phyloP scores from a whole-genome alignment of 305 asterid species.

The Rubia balearica region DNA sequence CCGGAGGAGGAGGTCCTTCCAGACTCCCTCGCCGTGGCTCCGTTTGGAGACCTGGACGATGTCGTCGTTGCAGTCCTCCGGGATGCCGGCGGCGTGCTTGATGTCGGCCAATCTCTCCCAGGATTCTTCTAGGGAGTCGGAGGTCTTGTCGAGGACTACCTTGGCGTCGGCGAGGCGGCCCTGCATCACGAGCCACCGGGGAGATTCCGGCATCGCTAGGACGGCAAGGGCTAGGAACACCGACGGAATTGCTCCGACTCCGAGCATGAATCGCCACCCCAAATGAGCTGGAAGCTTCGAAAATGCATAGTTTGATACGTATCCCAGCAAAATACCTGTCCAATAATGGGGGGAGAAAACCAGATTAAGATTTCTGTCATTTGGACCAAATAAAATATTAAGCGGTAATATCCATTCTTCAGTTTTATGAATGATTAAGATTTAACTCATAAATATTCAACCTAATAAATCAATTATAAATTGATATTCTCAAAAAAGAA shows the following conservation, averaged over 20 bases:
- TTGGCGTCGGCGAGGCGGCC: constrained; percentile 78
- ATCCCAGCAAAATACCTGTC: constrained; percentile 65
- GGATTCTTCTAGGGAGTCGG: constrained; percentile 58
- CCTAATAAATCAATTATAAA: too few relatives aligned
- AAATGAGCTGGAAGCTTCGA: constrained; percentile 48
- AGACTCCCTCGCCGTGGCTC: constrained; percentile 37
- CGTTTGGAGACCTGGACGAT: constrained; percentile 30
- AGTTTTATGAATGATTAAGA: too few relatives aligned
- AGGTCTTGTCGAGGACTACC: constrained; percentile 52
- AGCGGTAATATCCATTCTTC: too few relatives aligned
- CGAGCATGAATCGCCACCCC: constrained; percentile 88
- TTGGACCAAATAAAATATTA: too few relatives aligned
- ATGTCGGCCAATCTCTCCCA: constrained; percentile 45
- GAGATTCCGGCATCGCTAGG: constrained; percentile 81
- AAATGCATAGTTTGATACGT: constrained; percentile 59
- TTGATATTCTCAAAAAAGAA: too few relatives aligned
- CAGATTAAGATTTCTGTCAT: too few relatives aligned
- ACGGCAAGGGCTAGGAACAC: constrained; percentile 50
- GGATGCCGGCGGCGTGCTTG: constrained; percentile 65
- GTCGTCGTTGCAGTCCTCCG: constrained; percentile 45
- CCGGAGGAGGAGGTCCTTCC: constrained; percentile 53
- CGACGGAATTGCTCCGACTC: constrained; percentile 67
- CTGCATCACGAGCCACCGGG: constrained; percentile 87
- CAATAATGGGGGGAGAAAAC: neutral
- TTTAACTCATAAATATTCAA: too few relatives aligned